Conservation (phyloP, 2,329 filamentous ascomycete genomes). For the Stachybotrys chartarum region DNA sequence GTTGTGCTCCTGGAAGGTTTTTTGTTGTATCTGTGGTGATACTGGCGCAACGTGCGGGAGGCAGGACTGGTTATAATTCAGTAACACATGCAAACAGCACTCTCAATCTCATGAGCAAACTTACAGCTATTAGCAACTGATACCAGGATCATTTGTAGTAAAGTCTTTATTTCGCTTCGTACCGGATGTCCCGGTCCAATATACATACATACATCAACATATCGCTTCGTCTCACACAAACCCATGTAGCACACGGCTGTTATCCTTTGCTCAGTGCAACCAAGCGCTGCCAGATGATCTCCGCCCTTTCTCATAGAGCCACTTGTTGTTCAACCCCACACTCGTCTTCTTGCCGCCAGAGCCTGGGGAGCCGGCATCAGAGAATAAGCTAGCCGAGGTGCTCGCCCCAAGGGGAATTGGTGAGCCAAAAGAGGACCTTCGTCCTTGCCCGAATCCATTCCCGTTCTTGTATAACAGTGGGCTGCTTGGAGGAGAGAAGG, state of each 20-base stretch:
- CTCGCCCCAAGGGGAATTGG: conserved; percentile 44
- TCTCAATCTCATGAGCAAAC: too few species aligned
- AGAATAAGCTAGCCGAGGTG: conserved; percentile 39
- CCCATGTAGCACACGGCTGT: too few species aligned
- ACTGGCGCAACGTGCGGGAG: too few species aligned
- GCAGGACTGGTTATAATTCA: too few species aligned
- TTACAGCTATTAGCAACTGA: too few species aligned
- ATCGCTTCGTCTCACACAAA: background rate
- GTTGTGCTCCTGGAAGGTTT: too few species aligned
- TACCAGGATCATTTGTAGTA: too few species aligned
- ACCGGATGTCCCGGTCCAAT: background rate
- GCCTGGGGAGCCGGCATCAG: conserved; percentile 62
- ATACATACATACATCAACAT: background rate
- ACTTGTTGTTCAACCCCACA: conserved; percentile 82
- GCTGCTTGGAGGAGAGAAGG: conserved; percentile 37
- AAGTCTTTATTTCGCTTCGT: background rate
- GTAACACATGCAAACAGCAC: too few species aligned
- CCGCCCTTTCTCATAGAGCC: conserved; percentile 82
- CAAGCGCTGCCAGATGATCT: conserved; percentile 41
- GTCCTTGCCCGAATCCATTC: conserved; percentile 38
- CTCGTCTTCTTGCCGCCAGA: conserved; percentile 59
- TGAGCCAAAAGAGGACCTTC: conserved; percentile 57
- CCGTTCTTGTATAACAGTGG: conserved; percentile 64
- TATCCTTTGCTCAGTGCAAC: conserved; percentile 18
- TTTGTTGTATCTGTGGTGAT: too few species aligned